phyloP scores from a whole-genome alignment of 805 yeast genomes.

The Lachancea fermentati region DNA sequence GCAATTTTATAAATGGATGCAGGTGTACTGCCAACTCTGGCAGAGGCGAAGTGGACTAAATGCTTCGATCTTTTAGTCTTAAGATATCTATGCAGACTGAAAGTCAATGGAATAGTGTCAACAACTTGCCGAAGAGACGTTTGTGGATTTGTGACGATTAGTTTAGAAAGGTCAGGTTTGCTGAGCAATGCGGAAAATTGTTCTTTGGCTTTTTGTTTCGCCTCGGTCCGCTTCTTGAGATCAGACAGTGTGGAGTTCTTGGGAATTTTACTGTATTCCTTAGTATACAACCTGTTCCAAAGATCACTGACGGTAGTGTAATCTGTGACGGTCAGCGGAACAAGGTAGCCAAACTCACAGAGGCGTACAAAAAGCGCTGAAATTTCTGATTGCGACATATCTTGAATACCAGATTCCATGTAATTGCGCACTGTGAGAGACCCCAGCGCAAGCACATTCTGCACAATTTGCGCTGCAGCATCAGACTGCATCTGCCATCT shows the following conservation, averaged over 20 bases:
- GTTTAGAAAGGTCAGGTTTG: slow-evolving; percentile 24
- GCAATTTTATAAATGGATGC: slow-evolving; percentile 57
- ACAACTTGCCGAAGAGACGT: slow-evolving; percentile 41
- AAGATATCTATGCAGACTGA: slow-evolving; percentile 62
- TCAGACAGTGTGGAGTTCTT: slow-evolving; percentile 43
- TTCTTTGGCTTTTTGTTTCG: slow-evolving; percentile 44
- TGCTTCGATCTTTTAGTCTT: slow-evolving; percentile 61
- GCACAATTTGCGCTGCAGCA: slow-evolving; percentile 45
- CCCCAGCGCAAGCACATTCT: slow-evolving; percentile 66
- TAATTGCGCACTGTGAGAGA: slow-evolving; percentile 55
- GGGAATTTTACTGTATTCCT: slow-evolving; percentile 37
- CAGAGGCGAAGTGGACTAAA: slow-evolving; percentile 55
- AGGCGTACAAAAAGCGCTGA: slow-evolving; percentile 39
- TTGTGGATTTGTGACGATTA: slow-evolving; percentile 27
- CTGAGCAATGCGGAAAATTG: slow-evolving; percentile 35
- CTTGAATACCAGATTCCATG: slow-evolving; percentile 26
- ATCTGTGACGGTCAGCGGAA: slow-evolving; percentile 39
- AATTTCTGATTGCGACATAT: slow-evolving; percentile 19
- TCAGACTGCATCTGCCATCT: slow-evolving; percentile 32
- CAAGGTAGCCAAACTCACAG: slow-evolving; percentile 45
- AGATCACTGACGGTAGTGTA: slow-evolving; percentile 35
- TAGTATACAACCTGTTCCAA: slow-evolving; percentile 38
- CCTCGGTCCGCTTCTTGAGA: slow-evolving; percentile 51
- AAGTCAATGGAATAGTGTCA: slow-evolving; percentile 46
- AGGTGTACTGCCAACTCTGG: slow-evolving; percentile 65